Conservation (phyloP, 306 rosid species). For the Castanopsis chinensis region DNA sequence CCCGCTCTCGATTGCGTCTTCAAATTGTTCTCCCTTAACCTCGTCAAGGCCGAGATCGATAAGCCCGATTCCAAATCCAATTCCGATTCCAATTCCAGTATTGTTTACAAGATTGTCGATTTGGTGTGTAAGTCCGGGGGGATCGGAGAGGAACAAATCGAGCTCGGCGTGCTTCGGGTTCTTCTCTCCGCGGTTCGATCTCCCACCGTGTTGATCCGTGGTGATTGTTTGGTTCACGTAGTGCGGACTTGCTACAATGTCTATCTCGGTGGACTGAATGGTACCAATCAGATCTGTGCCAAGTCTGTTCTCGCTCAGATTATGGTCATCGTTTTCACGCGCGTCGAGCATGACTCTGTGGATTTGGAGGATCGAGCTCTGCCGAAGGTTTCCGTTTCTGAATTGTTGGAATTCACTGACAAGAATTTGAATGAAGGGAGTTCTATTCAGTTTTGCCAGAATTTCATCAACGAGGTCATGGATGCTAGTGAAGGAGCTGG, state of each 20-base stretch:
- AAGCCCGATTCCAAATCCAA: slow-evolving; percentile 31
- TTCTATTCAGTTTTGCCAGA: slow-evolving; percentile 76
- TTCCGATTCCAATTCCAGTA: slow-evolving; percentile 19
- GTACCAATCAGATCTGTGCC: slow-evolving; percentile 98
- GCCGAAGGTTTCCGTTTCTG: slow-evolving; percentile 60
- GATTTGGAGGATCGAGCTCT: slow-evolving; percentile 43
- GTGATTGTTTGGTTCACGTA: slow-evolving; percentile 71
- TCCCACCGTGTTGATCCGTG: slow-evolving; percentile 71
- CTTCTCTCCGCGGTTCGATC: slow-evolving; percentile 84
- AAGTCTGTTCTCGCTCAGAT: slow-evolving; percentile 97
- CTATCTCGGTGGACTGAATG: slow-evolving; percentile 92
- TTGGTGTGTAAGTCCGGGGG: slow-evolving; percentile 78
- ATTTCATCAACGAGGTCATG: slow-evolving; percentile 80
- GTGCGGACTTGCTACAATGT: slow-evolving; percentile 95
- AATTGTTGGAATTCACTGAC: slow-evolving; percentile 88
- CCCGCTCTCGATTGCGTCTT: slow-evolving; percentile 92
- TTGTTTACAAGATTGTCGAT: slow-evolving; percentile 46
- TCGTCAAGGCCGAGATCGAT: slow-evolving; percentile 74
- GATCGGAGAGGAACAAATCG: slow-evolving; percentile 80
- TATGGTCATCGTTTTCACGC: slow-evolving; percentile 71
- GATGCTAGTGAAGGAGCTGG: slow-evolving; percentile 77
- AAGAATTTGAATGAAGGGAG: slow-evolving; percentile 95
- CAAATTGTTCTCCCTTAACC: slow-evolving; percentile 85
- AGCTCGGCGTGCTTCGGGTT: slow-evolving; percentile 75
- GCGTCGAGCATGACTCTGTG: slow-evolving; percentile 80